Conservation (phyloP, 345 rosid genomes). For the Odontarrhena argentea region DNA sequence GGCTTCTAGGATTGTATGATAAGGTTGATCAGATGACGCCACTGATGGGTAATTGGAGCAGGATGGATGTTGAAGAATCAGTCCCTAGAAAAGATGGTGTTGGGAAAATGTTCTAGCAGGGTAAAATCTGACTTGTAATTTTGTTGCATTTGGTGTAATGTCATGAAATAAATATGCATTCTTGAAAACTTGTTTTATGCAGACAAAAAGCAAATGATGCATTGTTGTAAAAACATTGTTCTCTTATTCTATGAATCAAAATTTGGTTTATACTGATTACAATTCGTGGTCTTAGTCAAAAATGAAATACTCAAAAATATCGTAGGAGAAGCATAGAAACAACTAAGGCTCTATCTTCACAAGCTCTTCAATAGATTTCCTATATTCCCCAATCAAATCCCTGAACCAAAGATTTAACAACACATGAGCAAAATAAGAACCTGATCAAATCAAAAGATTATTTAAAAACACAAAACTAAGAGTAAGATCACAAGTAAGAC, state of each 20-base stretch:
- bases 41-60: conserved; percentile 60
- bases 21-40: conserved; percentile 78
- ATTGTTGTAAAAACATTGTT: not conserved
- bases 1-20: conserved; percentile 78
- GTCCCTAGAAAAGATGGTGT: conserved; percentile 66
- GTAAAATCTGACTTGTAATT: conserved; percentile 22
- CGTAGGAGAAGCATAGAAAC: not conserved
- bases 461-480: too few species aligned
- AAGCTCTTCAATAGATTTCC: conserved; percentile 60
- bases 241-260: not conserved
- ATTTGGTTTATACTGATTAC: conserved; percentile 9
- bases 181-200: conserved; percentile 1
- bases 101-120: conserved; percentile 78
- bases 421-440: conserved; percentile 6
- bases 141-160: conserved; percentile 25
- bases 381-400: conserved; percentile 63
- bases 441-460: too few species aligned
- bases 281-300: conserved; percentile 6
- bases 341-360: conserved; percentile 29
- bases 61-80: conserved; percentile 80
- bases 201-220: conserved; percentile 5
- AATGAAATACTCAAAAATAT: conserved; percentile 2
- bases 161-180: conserved; percentile 9
- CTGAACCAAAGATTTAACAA: conserved; percentile 44
- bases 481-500: too few species aligned